Conservation (phyloP, 139 green algal genomes). For the Mesotaenium endlicherianum region DNA sequence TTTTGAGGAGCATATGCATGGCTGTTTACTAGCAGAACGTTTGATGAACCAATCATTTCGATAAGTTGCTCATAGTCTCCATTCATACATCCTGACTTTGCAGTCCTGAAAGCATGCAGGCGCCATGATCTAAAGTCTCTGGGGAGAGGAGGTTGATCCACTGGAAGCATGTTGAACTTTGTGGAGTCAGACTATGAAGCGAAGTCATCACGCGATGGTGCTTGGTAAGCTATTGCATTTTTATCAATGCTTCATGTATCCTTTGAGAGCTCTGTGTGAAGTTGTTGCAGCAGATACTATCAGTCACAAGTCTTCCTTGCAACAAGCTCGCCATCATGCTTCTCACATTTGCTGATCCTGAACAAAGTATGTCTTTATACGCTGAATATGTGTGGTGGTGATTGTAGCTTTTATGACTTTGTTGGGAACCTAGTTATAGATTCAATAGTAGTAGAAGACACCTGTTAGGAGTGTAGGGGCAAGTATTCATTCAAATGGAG, state of each 20-base stretch:
- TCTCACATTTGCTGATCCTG: background rate
- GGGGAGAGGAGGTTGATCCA: too few species aligned
- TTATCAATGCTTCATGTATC: background rate
- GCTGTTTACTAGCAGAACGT: too few species aligned
- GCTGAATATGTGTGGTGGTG: background rate
- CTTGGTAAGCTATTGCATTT: conserved; percentile 26
- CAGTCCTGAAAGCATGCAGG: too few species aligned
- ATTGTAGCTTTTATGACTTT: background rate
- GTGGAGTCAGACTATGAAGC: conserved; percentile 43
- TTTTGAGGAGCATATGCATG: too few species aligned
- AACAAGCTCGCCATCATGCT: background rate
- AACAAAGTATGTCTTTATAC: background rate
- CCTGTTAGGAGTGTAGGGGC: background rate
- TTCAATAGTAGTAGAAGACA: too few species aligned
- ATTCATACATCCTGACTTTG: too few species aligned
- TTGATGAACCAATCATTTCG: too few species aligned
- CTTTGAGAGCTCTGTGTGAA: background rate
- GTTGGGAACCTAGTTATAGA: too few species aligned
- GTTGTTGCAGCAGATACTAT: background rate
- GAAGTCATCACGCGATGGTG: conserved; percentile 27
- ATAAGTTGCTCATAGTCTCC: too few species aligned
- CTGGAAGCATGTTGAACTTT: background rate
- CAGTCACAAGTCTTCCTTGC: background rate
- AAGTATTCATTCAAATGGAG: background rate
- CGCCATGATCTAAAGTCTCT: too few species aligned